phyloP scores from a whole-genome alignment of 2,329 filamentous ascomycete genomes.

The Hypoxylon sp. region DNA sequence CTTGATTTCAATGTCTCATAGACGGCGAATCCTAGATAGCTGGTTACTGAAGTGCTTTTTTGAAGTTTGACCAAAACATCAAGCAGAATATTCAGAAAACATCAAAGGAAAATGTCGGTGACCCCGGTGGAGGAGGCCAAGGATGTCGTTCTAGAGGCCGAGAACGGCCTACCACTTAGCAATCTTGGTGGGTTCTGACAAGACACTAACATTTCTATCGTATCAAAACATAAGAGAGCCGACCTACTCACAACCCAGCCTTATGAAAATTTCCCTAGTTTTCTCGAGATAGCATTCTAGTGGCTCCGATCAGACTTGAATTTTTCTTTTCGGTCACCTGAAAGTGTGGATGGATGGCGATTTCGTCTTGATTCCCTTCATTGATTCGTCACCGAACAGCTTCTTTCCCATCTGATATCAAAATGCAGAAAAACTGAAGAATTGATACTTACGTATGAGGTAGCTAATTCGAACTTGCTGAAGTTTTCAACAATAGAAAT shows the following conservation, averaged over 20 bases:
- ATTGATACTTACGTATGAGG: conserved; percentile 1
- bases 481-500: too few relatives aligned
- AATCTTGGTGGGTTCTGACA: conserved; percentile 14
- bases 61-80: too few relatives aligned
- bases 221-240: conserved; percentile 12
- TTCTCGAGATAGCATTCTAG: conserved; percentile 2
- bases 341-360: conserved; percentile 7
- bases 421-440: conserved; percentile 17
- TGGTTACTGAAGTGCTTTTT: too few relatives aligned
- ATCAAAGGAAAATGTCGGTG: conserved; percentile 31
- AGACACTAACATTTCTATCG: conserved; percentile 15
- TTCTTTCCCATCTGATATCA: conserved; percentile 11
- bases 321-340: conserved; percentile 32
- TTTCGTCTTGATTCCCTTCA: conserved; percentile 3
- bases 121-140: conserved; percentile 31
- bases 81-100: too few relatives aligned
- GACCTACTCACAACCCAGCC: conserved; percentile 15
- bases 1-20: too few relatives aligned
- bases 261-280: conserved; percentile 19
- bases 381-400: conserved; percentile 13
- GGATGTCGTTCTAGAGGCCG: conserved; percentile 22
- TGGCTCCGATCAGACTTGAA: conserved; percentile 17
- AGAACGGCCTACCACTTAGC: conserved; percentile 14
- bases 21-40: too few relatives aligned
- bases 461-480: too few relatives aligned